These are phyloP conservation scores for Skeletonema potamos DNA, from an alignment of 108 stramenopile genomes.

Conservation along the genomic window DNA sequence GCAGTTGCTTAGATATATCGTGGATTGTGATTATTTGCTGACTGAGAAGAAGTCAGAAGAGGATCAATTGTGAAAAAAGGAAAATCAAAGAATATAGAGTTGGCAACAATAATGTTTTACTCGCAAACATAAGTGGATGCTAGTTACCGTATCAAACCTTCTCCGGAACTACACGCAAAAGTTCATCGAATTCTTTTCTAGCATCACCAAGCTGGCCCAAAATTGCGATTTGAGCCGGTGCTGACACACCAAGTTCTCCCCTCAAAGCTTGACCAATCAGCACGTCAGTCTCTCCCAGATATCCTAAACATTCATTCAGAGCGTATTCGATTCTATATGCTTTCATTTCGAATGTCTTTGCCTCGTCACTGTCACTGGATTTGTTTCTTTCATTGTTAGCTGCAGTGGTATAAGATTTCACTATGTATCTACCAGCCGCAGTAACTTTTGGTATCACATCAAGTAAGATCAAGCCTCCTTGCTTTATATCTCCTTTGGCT, in stretches of 20 bases:
- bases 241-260: slow-evolving; percentile 64
- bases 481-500: slow-evolving; percentile 54
- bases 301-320: slow-evolving; percentile 48
- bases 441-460: slow-evolving; percentile 60
- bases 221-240: slow-evolving; percentile 75
- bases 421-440: slow-evolving; percentile 41
- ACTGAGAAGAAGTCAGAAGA: not conserved
- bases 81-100: not conserved
- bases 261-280: slow-evolving; percentile 75
- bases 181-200: slow-evolving; percentile 51
- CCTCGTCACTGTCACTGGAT: slow-evolving; percentile 20
- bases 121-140: not conserved
- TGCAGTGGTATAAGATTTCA: slow-evolving; percentile 6
- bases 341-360: slow-evolving; percentile 48
- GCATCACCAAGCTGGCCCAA: slow-evolving; percentile 48
- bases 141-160: slow-evolving; percentile 1
- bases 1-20: slow-evolving; percentile 77
- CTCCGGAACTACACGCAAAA: slow-evolving; percentile 45
- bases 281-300: slow-evolving; percentile 59
- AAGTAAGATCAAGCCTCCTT: slow-evolving; percentile 65
- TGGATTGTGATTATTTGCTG: slow-evolving; percentile 68
- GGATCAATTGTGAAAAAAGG: not conserved
- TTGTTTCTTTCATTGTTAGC: slow-evolving; percentile 30
- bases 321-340: slow-evolving; percentile 48
- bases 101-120: not conserved